Evolutionary conservation across 441 rosid genomes (phyloP).

Genomic region (Pelargonium myrrhifolium): DNA sequence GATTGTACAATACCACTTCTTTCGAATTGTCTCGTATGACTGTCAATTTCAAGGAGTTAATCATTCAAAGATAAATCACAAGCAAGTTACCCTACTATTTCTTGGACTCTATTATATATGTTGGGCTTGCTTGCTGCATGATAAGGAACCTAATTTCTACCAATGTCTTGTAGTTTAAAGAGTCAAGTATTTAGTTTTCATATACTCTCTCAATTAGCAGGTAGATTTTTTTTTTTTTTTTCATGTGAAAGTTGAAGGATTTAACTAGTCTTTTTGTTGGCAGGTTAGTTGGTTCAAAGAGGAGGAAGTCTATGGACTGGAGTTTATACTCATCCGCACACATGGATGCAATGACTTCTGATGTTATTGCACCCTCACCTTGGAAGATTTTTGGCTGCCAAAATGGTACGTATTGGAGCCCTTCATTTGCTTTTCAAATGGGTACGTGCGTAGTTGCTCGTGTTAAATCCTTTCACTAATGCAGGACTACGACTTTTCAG

Average conservation of each 20-base stretch:
- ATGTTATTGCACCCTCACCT: slow-evolving; percentile 83
- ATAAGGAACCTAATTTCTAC: not conserved
- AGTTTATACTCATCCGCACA: slow-evolving; percentile 38
- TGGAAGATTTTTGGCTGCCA: slow-evolving; percentile 97
- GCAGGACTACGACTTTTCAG: slow-evolving; percentile 86
- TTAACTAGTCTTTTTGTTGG: not conserved
- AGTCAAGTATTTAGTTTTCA: not conserved
- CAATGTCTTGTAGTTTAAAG: not conserved
- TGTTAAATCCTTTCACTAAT: slow-evolving; percentile 14
- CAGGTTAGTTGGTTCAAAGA: slow-evolving; percentile 43
- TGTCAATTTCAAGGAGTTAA: no score
- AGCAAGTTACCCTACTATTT: not conserved
- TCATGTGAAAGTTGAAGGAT: not conserved
- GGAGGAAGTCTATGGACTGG: slow-evolving; percentile 51
- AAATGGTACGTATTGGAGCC: slow-evolving; percentile 48
- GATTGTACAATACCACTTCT: not conserved
- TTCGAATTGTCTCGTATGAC: no score
- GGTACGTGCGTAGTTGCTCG: slow-evolving; percentile 2
- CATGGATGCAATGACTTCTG: slow-evolving; percentile 50
- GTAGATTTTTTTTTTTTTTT: no score
- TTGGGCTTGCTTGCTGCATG: not conserved
- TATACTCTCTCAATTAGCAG: not conserved
- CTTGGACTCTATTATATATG: not conserved
- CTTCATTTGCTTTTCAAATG: slow-evolving; percentile 1
- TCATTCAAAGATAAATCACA: no score